These are phyloP conservation scores for Neurospora discreta DNA, from an alignment of 495 filamentous ascomycete species.

Conservation along the genomic window DNA sequence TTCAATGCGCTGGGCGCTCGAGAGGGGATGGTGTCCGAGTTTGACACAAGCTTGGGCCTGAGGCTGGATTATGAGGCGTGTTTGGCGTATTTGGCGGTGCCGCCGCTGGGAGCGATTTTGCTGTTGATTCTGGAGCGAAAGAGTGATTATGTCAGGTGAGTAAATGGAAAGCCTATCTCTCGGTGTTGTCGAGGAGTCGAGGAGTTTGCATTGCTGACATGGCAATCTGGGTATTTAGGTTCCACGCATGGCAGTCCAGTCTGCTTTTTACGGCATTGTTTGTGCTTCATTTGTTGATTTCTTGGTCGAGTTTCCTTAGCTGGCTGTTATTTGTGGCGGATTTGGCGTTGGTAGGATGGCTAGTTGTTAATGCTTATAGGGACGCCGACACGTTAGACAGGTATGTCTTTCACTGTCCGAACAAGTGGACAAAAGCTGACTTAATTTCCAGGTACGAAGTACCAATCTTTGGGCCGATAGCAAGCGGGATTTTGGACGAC, in stretches of 20 bases:
- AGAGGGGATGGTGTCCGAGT: conserved; percentile 41
- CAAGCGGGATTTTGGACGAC: conserved; percentile 85
- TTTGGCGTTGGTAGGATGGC: conserved; percentile 61
- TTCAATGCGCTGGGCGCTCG: conserved; percentile 21
- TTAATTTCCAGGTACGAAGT: conserved; percentile 53
- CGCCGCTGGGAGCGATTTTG: conserved; percentile 77
- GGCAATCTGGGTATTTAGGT: conserved; percentile 36
- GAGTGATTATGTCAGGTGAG: conserved; percentile 91
- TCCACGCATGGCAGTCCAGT: conserved; percentile 92
- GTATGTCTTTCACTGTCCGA: conserved; percentile 20
- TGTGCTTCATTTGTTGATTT: conserved; percentile 74
- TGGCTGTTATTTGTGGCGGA: conserved; percentile 75
- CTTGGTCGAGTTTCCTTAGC: conserved; percentile 71
- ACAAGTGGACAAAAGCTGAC: neutral
- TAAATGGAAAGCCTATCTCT: conserved; percentile 5
- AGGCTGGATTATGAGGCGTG: conserved; percentile 74
- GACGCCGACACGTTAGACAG: conserved; percentile 89
- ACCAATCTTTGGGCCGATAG: conserved; percentile 75
- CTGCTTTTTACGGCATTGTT: conserved; percentile 80
- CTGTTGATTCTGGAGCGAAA: conserved; percentile 80
- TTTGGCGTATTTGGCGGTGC: conserved; percentile 77
- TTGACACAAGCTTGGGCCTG: conserved; percentile 60
- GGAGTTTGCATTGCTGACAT: neutral
- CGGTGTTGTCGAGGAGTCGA: neutral
- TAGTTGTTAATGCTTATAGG: conserved; percentile 68